Base-by-base conservation (phyloP, 2,329 filamentous ascomycete species). In the Sphaerulina musiva region DNA sequence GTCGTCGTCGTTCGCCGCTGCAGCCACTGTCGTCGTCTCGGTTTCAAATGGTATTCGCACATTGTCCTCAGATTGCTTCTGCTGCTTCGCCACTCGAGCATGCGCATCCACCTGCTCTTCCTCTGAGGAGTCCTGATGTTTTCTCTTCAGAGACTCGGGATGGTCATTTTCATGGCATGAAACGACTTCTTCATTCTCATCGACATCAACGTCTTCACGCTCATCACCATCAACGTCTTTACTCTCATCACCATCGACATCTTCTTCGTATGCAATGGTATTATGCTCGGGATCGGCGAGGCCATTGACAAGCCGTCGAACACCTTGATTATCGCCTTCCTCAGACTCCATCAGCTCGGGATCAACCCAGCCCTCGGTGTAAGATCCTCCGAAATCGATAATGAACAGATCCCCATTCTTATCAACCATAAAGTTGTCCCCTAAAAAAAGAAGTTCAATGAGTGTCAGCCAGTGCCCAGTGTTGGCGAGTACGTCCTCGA, bases 381-480 rank as follows among this genome's bases (percentile, higher is more conserved):
- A 71, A 36, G 66, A 67, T 1, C 70, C 70, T 6, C 70, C 69
- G 54, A 72, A 71, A 51, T 72, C 69, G 43, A 73, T 71, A 26
- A 73, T 69, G 66, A 66, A 73, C n/a, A 70, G 55, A 39, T 66
- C 56, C 17, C 69, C 65, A n/a, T 68, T 42, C 44, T 57, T 46
- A 54, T 72, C 70, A 8, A 72, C 68, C 61, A 73, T 59, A 62
- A 73, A 70, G 43, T 73, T 73, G 51, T 72, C 70, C 6, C 70
- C 67, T 20, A 7, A 7, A 42, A 17, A 17, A 17, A 17, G 14
- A 42, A 20, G n/a, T n/a, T n/a, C 8, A 42, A 42, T 12, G 14
- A 17, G 8, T 26, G 26, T 26, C 26, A 26, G 26, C 26, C 26
- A 26, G 26, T 26, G 26, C 26, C 26, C 26, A 26, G 26, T 26